A percentile compares a stretch with the other conserved stretches of the same genome.
These are phyloP conservation scores for Epichloe glyceriae DNA, from an alignment of 2,329 filamentous ascomycete genomes.

Conservation along the genomic window DNA sequence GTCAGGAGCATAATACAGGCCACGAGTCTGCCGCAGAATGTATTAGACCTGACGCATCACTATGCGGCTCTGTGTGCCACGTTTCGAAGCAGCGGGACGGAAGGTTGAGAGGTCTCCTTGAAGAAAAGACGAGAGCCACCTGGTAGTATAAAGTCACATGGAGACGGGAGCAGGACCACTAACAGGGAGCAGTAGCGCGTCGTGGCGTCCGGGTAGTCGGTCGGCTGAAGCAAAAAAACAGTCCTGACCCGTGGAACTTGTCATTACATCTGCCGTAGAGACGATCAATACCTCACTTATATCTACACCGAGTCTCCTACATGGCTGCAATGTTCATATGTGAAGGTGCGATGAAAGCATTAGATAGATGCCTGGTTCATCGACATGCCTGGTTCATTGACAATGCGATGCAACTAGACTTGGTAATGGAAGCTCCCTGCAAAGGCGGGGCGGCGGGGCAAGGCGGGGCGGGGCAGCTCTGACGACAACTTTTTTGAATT, in stretches of 20 bases:
- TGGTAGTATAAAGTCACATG: neutral
- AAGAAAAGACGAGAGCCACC: neutral
- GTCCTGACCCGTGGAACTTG: too few relatives aligned
- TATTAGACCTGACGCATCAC: conserved; percentile 88
- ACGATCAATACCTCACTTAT: neutral
- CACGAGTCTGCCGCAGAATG: conserved; percentile 82
- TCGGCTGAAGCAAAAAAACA: neutral
- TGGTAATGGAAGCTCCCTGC: too few relatives aligned
- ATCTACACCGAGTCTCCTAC: too few relatives aligned
- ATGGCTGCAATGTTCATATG: too few relatives aligned
- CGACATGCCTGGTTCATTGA: too few relatives aligned
- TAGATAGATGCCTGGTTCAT: too few relatives aligned
- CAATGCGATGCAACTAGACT: too few relatives aligned
- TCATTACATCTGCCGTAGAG: too few relatives aligned
- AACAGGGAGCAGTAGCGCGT: too few relatives aligned
- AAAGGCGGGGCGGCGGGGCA: conserved; percentile 1
- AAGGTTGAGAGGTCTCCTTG: conserved; percentile 40
- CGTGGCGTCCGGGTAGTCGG: neutral
- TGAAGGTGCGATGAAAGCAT: too few relatives aligned
- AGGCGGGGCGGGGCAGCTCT: conserved; percentile 6
- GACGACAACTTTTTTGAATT: conserved; percentile 3
- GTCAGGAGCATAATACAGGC: conserved; percentile 94
- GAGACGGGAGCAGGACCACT: neutral
- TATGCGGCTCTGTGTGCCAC: conserved; percentile 91
- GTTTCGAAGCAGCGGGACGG: conserved; percentile 87